Evolutionary conservation across 163 green algal species (phyloP).

Genomic region (Chlorella variabilis): DNA sequence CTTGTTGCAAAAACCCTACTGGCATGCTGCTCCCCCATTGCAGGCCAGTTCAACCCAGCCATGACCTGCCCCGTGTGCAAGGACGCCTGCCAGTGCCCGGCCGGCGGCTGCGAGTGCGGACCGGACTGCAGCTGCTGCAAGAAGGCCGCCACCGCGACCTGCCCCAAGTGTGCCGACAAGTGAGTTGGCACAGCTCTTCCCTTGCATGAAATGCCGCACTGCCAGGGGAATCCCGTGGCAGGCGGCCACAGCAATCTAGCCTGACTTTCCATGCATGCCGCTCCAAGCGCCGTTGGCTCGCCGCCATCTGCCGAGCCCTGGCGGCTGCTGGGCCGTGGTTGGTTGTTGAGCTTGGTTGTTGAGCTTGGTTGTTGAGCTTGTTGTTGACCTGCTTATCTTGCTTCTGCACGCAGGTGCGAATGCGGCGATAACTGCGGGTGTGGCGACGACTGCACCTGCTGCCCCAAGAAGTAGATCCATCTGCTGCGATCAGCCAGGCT

Average conservation of each 20-base stretch:
- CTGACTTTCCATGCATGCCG: too few relatives aligned
- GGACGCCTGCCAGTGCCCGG: constrained; percentile 17
- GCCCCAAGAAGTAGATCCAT: constrained; percentile 1
- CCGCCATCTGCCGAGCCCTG: too few relatives aligned
- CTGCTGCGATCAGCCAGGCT: not conserved
- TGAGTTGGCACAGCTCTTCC: not conserved
- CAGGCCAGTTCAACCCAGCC: too few relatives aligned
- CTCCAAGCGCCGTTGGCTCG: too few relatives aligned
- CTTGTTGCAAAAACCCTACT: too few relatives aligned
- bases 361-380: too few relatives aligned
- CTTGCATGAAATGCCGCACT: too few relatives aligned
- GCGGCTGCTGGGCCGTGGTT: too few relatives aligned
- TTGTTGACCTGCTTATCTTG: not conserved
- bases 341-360: too few relatives aligned
- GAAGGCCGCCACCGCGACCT: not conserved
- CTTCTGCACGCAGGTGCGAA: not conserved
- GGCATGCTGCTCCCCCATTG: too few relatives aligned
- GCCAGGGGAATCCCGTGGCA: too few relatives aligned
- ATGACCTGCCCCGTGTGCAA: constrained; percentile 8
- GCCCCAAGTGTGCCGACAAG: constrained; percentile 3
- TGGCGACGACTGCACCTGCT: constrained; percentile 8
- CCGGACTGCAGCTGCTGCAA: constrained; percentile 17
- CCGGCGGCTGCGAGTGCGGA: constrained; percentile 2
- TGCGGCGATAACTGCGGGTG: constrained; percentile 15
- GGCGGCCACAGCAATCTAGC: too few relatives aligned